Percentiles rank a stretch among this genome's conserved stretches.
phyloP scores from a whole-genome alignment of 768 basidiomycete species.

The Baorangia bicolor region DNA sequence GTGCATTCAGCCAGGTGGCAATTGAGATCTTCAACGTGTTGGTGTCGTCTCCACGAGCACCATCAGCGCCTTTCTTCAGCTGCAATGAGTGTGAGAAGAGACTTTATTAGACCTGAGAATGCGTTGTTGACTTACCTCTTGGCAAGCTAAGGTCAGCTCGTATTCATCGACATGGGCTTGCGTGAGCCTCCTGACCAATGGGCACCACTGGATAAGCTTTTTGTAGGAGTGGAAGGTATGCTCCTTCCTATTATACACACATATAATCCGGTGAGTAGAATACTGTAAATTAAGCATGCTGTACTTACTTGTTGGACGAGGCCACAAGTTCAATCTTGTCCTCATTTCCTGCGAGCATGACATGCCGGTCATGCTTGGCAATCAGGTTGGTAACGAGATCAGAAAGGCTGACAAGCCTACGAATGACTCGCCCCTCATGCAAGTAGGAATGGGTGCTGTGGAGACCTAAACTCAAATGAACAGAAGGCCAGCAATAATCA shows the following conservation, averaged over 20 bases:
- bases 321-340: background rate
- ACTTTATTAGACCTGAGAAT: background rate
- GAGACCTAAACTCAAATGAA: background rate
- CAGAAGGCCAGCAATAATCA: background rate
- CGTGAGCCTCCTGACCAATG: background rate
- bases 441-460: background rate
- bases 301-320: background rate
- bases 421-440: slow-evolving; percentile 5
- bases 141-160: background rate
- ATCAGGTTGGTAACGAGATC: slow-evolving; percentile 4
- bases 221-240: slow-evolving; percentile 3
- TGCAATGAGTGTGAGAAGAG: background rate
- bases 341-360: background rate
- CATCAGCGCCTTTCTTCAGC: too few relatives aligned
- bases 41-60: slow-evolving; percentile 13
- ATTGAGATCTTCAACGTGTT: slow-evolving; percentile 1
- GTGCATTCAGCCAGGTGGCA: slow-evolving; percentile 7
- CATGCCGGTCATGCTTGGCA: slow-evolving; percentile 2
- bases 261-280: background rate
- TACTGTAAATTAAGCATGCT: background rate
- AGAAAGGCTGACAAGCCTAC: slow-evolving; percentile 5
- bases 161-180: background rate
- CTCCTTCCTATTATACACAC: background rate
- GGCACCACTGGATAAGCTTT: slow-evolving; percentile 9
- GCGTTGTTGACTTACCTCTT: slow-evolving; percentile 1